Base-by-base conservation (phyloP, 192 early-diverging fungal genomes). In the Backusella westeae region DNA sequence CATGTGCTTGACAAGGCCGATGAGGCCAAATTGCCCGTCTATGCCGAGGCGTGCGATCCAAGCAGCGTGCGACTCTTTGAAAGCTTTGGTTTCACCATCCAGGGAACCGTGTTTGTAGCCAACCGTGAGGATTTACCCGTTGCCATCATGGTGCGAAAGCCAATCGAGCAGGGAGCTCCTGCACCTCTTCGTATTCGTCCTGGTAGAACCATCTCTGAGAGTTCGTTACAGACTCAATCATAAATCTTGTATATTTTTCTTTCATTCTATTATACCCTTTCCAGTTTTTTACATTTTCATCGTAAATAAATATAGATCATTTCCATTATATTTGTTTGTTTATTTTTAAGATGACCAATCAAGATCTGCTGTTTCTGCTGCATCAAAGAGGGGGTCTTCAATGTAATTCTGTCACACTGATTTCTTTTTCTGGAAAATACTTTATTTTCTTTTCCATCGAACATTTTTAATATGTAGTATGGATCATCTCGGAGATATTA, bases 61-160 rank as follows among this genome's bases (percentile, higher is more conserved):
- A 35, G 12, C 1, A 46, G 63, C n/a, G 65, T 82, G 19, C 36
- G 36, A n/a, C 79, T 82, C 26, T 79, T 82, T 70, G 72, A 82
- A 38, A n/a, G 39, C 2, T 46, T 76, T 66, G 77, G 81, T 15
- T 82, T 82, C 49, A 42, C 26, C 1, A 38, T 78, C 32, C 34
- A 79, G 23, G 67, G 42, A 15, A 66, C 71, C 5, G 39, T 59
- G 17, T 67, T 63, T 41, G 66, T 71, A 39, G 38, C 23, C 14
- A 59, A 38, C n/a, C 36, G 67, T 14, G 36, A 67, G 15, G 75
- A 80, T 26, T 44, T 80, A 5, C 74, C 81, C 17, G 74, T 79
- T 14, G 63, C 74, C 4, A 59, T 79, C 12, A 77, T 82, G 77
- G 72, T 82, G 0, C 70, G 77, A 34, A 36, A 56, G 4, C 65